These are phyloP conservation scores for Starmera dryadoides DNA, from an alignment of 805 yeast genomes.

Conservation along the genomic window DNA sequence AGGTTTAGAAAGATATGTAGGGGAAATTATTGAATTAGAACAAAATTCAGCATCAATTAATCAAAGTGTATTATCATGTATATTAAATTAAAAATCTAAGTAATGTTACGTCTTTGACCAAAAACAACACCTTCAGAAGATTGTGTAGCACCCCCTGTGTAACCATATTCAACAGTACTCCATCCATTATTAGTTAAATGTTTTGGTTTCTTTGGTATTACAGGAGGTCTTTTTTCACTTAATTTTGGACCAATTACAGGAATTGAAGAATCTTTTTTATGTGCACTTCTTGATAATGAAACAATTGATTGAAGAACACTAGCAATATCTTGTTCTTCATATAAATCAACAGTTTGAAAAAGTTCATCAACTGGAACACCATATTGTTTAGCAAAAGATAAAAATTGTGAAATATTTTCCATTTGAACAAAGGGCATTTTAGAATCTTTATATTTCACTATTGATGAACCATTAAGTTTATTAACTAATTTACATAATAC, in stretches of 20 bases:
- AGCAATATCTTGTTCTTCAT: conserved; percentile 67
- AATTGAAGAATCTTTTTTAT: conserved; percentile 41
- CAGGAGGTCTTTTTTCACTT: conserved; percentile 39
- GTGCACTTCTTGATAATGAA: conserved; percentile 64
- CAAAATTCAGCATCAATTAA: conserved; percentile 16
- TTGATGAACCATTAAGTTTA: conserved; percentile 26
- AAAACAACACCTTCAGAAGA: conserved; percentile 45
- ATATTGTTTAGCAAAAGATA: conserved; percentile 49
- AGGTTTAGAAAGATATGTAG: conserved; percentile 23
- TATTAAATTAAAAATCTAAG: conserved; percentile 5
- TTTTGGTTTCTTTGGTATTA: conserved; percentile 50
- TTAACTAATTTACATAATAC: conserved; percentile 40
- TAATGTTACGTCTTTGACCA: conserved; percentile 44
- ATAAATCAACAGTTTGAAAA: conserved; percentile 73
- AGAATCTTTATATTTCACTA: conserved; percentile 47
- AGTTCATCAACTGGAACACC: conserved; percentile 79
- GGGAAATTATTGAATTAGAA: conserved; percentile 17
- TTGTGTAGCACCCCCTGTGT: conserved; percentile 50
- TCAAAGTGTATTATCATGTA: conserved; percentile 15
- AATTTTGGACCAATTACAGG: conserved; percentile 56
- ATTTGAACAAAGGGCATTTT: conserved; percentile 74
- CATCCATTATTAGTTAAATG: conserved; percentile 37
- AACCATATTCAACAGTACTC: conserved; percentile 57
- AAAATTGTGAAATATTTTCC: conserved; percentile 77
- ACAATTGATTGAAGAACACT: conserved; percentile 70